Conservation (phyloP, 495 filamentous ascomycete genomes). For the Hypomontagnella submonticulosa region DNA sequence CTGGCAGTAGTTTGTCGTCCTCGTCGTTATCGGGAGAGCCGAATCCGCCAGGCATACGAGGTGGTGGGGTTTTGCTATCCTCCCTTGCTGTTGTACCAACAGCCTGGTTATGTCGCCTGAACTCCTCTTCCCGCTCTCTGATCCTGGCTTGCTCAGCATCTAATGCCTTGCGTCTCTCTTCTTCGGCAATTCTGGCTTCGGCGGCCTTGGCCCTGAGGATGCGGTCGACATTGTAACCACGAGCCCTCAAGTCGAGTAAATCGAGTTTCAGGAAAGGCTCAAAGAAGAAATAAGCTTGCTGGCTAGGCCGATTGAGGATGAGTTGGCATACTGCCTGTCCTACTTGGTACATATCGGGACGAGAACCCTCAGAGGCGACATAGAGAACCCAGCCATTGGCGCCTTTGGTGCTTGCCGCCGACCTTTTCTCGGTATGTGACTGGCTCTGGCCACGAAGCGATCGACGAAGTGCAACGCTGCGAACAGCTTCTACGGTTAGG, state of each 20-base stretch:
- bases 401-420: slow-evolving; percentile 63
- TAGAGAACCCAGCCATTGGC: slow-evolving; percentile 53
- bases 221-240: slow-evolving; percentile 94
- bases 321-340: slow-evolving; percentile 82
- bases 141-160: slow-evolving; percentile 78
- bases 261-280: slow-evolving; percentile 85
- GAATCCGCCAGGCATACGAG: slow-evolving; percentile 75
- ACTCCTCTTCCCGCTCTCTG: slow-evolving; percentile 68
- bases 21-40: slow-evolving; percentile 63
- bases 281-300: slow-evolving; percentile 84
- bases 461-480: slow-evolving; percentile 76
- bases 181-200: slow-evolving; percentile 86
- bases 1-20: slow-evolving; percentile 26
- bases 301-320: slow-evolving; percentile 82
- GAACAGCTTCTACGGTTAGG: slow-evolving; percentile 78
- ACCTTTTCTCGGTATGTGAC: slow-evolving; percentile 74
- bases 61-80: slow-evolving; percentile 48
- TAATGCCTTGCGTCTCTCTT: slow-evolving; percentile 77
- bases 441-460: slow-evolving; percentile 74
- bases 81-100: slow-evolving; percentile 50
- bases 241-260: slow-evolving; percentile 76
- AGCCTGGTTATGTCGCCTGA: slow-evolving; percentile 57
- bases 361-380: slow-evolving; percentile 61
- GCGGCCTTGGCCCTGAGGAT: slow-evolving; percentile 86
- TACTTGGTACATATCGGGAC: slow-evolving; percentile 87